These are phyloP conservation scores for Oryza longistaminata DNA, from an alignment of 176 grass and related monocot species.

Conservation along the genomic window DNA sequence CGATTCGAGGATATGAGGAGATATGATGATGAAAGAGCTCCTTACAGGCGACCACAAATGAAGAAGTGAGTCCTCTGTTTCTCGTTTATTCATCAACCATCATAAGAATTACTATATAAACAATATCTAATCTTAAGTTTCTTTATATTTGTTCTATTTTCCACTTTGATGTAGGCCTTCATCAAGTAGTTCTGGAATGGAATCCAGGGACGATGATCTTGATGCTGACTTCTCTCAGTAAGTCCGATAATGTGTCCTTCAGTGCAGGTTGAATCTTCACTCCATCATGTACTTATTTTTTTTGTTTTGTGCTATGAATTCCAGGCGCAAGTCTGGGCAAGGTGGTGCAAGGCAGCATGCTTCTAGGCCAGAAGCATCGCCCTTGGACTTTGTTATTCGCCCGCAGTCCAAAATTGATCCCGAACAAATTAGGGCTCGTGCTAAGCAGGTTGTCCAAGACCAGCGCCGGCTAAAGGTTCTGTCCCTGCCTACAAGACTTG, in stretches of 20 bases:
- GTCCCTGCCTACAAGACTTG: not conserved
- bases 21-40: slow-evolving; percentile 71
- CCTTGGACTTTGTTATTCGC: slow-evolving; percentile 88
- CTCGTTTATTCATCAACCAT: not conserved
- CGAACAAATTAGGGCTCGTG: slow-evolving; percentile 69
- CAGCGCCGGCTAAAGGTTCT: slow-evolving; percentile 72
- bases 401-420: slow-evolving; percentile 93
- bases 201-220: slow-evolving; percentile 84
- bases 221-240: slow-evolving; percentile 93
- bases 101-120: not conserved
- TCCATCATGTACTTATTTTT: not conserved
- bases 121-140: slow-evolving; percentile 23
- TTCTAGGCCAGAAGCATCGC: slow-evolving; percentile 85
- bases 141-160: slow-evolving; percentile 9
- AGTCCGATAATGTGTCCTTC: slow-evolving; percentile 30
- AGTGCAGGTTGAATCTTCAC: not conserved
- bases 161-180: slow-evolving; percentile 52
- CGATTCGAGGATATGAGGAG: slow-evolving; percentile 93
- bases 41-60: slow-evolving; percentile 68
- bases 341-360: slow-evolving; percentile 72
- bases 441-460: slow-evolving; percentile 81
- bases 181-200: slow-evolving; percentile 59
- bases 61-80: slow-evolving; percentile 61
- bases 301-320: slow-evolving; percentile 15
- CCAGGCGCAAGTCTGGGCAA: slow-evolving; percentile 59